Evolutionary conservation across 345 rosid genomes (phyloP).

Genomic region (Gossypium australe): DNA sequence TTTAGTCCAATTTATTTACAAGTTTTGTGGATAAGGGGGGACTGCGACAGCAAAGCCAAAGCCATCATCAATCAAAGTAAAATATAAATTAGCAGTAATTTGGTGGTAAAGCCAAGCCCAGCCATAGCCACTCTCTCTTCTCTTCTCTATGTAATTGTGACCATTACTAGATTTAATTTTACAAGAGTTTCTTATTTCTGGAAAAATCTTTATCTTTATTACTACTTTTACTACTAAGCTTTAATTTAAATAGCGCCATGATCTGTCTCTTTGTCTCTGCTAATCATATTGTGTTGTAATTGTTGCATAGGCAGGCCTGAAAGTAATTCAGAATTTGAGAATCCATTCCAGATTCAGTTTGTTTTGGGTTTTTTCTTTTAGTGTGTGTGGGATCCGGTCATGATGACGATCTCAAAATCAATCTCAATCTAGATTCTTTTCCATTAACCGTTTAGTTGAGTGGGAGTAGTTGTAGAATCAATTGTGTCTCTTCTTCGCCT

Average conservation of each 20-base stretch:
- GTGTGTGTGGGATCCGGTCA: background rate
- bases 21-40: too few species aligned
- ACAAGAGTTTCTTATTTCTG: background rate
- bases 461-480: background rate
- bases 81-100: background rate
- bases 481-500: background rate
- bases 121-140: too few species aligned
- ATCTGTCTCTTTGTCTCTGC: background rate
- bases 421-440: background rate
- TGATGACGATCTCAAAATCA: background rate
- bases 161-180: background rate
- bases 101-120: background rate
- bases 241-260: background rate
- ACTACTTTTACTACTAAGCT: background rate
- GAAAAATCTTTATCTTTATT: background rate
- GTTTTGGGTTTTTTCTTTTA: background rate
- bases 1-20: too few species aligned
- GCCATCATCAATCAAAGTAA: too few species aligned
- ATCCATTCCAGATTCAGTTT: conserved; percentile 1
- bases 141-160: background rate
- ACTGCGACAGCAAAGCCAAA: too few species aligned
- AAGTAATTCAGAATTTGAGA: background rate
- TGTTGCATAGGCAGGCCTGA: too few species aligned
- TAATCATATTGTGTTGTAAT: too few species aligned
- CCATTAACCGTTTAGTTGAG: background rate